Evolutionary conservation across 345 rosid genomes (phyloP).

Genomic region (Geranium brycei): DNA sequence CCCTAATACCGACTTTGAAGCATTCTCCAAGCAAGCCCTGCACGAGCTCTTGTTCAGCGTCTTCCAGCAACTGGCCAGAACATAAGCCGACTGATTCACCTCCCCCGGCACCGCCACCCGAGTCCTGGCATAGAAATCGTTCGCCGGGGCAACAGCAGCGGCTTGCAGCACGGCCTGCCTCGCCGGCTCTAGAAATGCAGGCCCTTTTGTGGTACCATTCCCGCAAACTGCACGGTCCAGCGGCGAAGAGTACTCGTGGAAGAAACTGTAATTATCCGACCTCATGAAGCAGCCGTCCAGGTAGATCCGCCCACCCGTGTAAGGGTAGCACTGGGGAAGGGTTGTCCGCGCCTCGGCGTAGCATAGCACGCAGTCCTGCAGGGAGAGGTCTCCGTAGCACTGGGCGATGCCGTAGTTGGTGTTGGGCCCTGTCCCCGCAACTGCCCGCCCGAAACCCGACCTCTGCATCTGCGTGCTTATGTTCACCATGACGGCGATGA

Average conservation of each 20-base stretch:
- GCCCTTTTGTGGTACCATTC: constrained; percentile 32
- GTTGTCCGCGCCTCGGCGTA: constrained; percentile 79
- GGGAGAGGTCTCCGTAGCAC: constrained; percentile 77
- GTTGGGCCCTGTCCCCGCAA: constrained; percentile 61
- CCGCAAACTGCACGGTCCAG: constrained; percentile 55
- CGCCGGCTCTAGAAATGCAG: constrained; percentile 31
- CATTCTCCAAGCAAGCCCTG: constrained; percentile 53
- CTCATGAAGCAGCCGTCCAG: constrained; percentile 98
- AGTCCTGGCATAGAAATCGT: constrained; percentile 37
- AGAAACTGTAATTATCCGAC: constrained; percentile 72
- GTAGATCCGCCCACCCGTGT: constrained; percentile 60
- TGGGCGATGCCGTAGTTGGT: constrained; percentile 65
- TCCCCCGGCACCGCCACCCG: constrained; percentile 22
- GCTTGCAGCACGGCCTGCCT: constrained; percentile 36
- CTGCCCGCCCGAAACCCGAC: constrained; percentile 46
- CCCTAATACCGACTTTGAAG: constrained; percentile 40
- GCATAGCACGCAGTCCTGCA: constrained; percentile 73
- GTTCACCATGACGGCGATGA: constrained; percentile 66
- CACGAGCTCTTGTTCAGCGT: constrained; percentile 51
- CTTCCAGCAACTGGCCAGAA: constrained; percentile 76
- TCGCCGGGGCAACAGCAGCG: constrained; percentile 29
- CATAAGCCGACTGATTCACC: constrained; percentile 42
- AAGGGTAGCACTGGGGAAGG: constrained; percentile 83
- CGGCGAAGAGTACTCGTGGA: constrained; percentile 48
- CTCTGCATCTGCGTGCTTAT: constrained; percentile 54